Evolutionary conservation across 2,329 filamentous ascomycete genomes (phyloP), one percentile per base, ranked within the genome.

Genomic region (Camptophora hylomeconis): DNA sequence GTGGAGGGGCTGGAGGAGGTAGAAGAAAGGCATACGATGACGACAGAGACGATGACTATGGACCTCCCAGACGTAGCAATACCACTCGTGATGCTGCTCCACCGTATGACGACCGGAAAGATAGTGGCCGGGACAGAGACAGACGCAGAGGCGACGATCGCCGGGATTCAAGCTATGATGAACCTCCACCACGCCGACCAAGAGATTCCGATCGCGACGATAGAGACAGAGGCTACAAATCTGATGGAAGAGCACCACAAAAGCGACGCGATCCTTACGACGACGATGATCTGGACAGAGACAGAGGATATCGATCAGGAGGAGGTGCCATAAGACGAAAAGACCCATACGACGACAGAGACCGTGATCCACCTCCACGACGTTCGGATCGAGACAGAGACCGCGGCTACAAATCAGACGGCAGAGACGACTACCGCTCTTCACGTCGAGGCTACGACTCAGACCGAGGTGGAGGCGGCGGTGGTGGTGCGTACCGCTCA

Each of bases 271-370:
- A n/a, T n/a, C n/a, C n/a, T n/a, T n/a, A n/a, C n/a, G 32, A 27
- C 23, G 38, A 41, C 17, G 36, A 39, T 30, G 38, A 36, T 16
- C 21, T 25, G 13, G 35, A 35, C 15, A 36, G 35, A 15, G 38
- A 41, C 24, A 31, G 28, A 19, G 24, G 29, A 20, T 30, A 35
- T 23, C 36, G 31, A n/a, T 17, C 28, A 11, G 29, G 19, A 10
- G 24, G 31, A n/a, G 27, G 24, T 17, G 19, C 28, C 8, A 25
- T 33, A 8, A 28, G 35, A 5, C 11, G 39, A 32, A 18, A 39
- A 37, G 12, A 36, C 35, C 23, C 39, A 36, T 29, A 39, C 33
- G 11, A 39, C 3, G 40, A 41, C 17, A 32, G 30, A 19, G 38
- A 31, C 15, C 15, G 37, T 18, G 25, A 24, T 11, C 7, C 25